Percentiles rank a stretch among this genome's conserved stretches.
Evolutionary conservation across 129 eudicot species (phyloP).

Genomic region (carrot (Daucus carota)): DH1_v3.0 NC_030389.2:30100501-30101000

Average conservation of each 20-base stretch:
- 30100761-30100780: neutral
- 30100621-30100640: conserved; percentile 28
- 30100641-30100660: conserved; percentile 12
- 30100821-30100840: too few species aligned
- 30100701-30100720: neutral
- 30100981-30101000: too few species aligned
- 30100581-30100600: conserved; percentile 97
- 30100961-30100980: too few species aligned
- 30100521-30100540: conserved; percentile 45
- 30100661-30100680: neutral
- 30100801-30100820: too few species aligned
- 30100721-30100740: neutral
- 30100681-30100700: neutral
- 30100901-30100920: too few species aligned
- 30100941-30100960: too few species aligned
- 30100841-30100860: too few species aligned
- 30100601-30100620: conserved; percentile 51
- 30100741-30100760: neutral
- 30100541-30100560: conserved; percentile 71
- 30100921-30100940: too few species aligned
- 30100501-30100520: conserved; percentile 69
- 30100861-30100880: too few species aligned
- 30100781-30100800: too few species aligned
- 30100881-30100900: too few species aligned
- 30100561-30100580: conserved; percentile 94